Evolutionary conservation across 2,329 filamentous ascomycete genomes (phyloP), one percentile per base, ranked within the genome.

Genomic region (Tolypocladium album): DNA sequence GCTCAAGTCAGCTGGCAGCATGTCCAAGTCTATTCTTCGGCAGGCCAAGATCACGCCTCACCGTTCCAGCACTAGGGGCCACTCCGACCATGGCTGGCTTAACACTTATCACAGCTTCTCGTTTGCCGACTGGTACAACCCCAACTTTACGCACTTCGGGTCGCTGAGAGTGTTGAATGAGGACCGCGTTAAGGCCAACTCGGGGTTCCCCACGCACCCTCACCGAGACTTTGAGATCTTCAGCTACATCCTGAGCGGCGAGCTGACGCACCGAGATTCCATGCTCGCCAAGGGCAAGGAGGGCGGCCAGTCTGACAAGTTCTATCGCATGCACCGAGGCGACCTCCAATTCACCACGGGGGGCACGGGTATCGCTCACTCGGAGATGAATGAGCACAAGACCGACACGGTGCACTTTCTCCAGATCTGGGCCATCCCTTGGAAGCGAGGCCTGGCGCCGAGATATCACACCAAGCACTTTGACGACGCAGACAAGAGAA

Each of bases 221-320:
- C 92, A 96, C 74, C 83, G 88, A 64, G 89, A 96, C 72, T 92
- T 91, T 72, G 89, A 95, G 74, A 96, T 96, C 75, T 95, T 93
- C 80, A 87, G 82, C 70, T 94, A 96, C 75, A 88, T 95, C 68
- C 79, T 96, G n/a, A 84, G 80, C 55, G 91, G 92, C 64, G 89
- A 93, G 74, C 82, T 96, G 63, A 93, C 92, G 56, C 92, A 96
- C 77, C 87, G 90, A 56, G 91, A 96, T 75, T 89, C 84, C 62
- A 92, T 95, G 87, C 83, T 90, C 66, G 83, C 84, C 72, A 90
- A 87, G 74, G 85, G 84, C 55, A 74, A 78, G 24, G 86, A 88
- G 69, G 83, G 80, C 27, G 79, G 71, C 20, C 75, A 78, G 63
- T 80, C 81, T 52, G 84, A 89, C 70, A 78, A 84, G 65, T 90